A percentile compares a stretch with the other conserved stretches of the same genome.
Evolutionary conservation across 805 yeast genomes (phyloP).

Genomic region (Gaillardinia entomophila): DNA sequence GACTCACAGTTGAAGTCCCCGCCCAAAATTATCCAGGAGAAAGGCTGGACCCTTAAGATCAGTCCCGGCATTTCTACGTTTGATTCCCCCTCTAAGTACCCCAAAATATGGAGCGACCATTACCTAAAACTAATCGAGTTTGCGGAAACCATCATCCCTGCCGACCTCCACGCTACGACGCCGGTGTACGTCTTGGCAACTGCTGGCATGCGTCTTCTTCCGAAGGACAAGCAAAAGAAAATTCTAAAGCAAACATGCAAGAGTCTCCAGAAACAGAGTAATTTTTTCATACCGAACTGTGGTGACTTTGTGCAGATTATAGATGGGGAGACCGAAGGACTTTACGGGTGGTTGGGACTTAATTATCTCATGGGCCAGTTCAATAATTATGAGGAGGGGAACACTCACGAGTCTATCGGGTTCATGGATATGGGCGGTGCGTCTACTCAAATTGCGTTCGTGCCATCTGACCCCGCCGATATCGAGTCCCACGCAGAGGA

Average conservation of each 20-base stretch:
- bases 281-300: conserved; percentile 57
- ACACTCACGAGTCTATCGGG: conserved; percentile 62
- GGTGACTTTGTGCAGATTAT: conserved; percentile 72
- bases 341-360: conserved; percentile 92
- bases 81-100: conserved; percentile 37
- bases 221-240: conserved; percentile 43
- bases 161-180: conserved; percentile 51
- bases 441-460: conserved; percentile 91
- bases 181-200: conserved; percentile 92
- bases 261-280: conserved; percentile 45
- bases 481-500: conserved; percentile 65
- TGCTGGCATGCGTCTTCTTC: conserved; percentile 89
- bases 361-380: conserved; percentile 75
- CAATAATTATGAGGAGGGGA: conserved; percentile 37
- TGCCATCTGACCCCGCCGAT: conserved; percentile 63
- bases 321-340: conserved; percentile 92
- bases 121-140: conserved; percentile 56
- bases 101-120: conserved; percentile 66
- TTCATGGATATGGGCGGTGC: conserved; percentile 99
- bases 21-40: conserved; percentile 60
- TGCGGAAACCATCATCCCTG: conserved; percentile 70
- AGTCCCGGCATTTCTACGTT: conserved; percentile 81
- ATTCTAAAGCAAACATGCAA: conserved; percentile 60
- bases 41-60: conserved; percentile 66
- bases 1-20: conserved; percentile 47